A percentile compares a stretch with the other conserved stretches of the same genome.
These are phyloP conservation scores for Aspergillus amoenus DNA, from an alignment of 2,329 filamentous ascomycete genomes.

Conservation along the genomic window DNA sequence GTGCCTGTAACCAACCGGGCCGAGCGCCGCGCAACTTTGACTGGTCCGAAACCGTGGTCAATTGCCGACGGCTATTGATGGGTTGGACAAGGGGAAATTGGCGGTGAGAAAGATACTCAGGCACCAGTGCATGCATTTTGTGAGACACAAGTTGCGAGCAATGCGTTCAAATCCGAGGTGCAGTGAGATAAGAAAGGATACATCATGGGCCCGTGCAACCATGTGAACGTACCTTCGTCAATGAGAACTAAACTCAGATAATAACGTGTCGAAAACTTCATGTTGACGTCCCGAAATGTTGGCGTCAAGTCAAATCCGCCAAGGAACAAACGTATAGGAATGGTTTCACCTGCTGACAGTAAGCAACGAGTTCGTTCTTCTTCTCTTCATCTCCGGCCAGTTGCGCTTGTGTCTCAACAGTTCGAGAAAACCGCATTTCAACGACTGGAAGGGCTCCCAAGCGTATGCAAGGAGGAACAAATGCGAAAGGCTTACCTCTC, in stretches of 20 bases:
- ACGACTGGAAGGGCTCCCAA: not conserved
- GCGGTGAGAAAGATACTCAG: slow-evolving; percentile 13
- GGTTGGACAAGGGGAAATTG: slow-evolving; percentile 15
- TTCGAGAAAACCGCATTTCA: not conserved
- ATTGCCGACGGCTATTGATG: slow-evolving; percentile 39
- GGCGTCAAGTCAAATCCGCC: slow-evolving; percentile 97
- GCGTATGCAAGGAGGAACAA: not conserved
- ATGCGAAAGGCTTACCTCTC: slow-evolving; percentile 61
- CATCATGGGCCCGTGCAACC: slow-evolving; percentile 3
- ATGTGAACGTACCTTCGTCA: slow-evolving; percentile 70
- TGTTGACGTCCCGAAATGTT: slow-evolving; percentile 98
- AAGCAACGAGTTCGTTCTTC: slow-evolving; percentile 16
- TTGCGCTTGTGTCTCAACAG: not conserved
- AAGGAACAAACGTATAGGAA: slow-evolving; percentile 93
- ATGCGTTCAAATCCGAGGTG: not conserved
- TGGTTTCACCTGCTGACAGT: slow-evolving; percentile 67
- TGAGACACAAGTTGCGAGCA: not conserved
- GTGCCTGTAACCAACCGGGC: slow-evolving; percentile 18
- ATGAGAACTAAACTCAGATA: slow-evolving; percentile 95
- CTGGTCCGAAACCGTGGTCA: slow-evolving; percentile 28
- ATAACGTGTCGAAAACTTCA: slow-evolving; percentile 98
- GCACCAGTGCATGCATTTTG: slow-evolving; percentile 14
- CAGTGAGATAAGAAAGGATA: not conserved
- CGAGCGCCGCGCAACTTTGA: slow-evolving; percentile 19
- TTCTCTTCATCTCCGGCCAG: not conserved